These are phyloP conservation scores for Xylaria telfairii DNA, from an alignment of 495 filamentous ascomycete species.

Conservation along the genomic window DNA sequence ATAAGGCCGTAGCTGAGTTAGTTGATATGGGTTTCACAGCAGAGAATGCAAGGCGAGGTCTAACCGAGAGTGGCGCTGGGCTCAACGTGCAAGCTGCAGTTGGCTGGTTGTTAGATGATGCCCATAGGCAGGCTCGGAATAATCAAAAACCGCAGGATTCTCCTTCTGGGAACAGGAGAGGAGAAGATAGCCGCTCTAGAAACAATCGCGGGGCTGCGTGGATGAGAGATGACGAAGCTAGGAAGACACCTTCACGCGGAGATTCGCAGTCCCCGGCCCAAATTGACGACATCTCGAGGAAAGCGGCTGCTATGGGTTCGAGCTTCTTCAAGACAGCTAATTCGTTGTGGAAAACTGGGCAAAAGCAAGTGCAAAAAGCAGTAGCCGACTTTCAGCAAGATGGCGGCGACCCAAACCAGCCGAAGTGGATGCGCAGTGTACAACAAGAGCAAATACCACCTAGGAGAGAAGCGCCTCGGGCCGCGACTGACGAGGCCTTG, in stretches of 20 bases:
- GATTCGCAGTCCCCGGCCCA: constrained; percentile 63
- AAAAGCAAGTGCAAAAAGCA: constrained; percentile 93
- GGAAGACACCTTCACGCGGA: constrained; percentile 53
- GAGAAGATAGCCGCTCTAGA: constrained; percentile 43
- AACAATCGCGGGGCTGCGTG: constrained; percentile 43
- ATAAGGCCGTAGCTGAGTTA: constrained; percentile 84
- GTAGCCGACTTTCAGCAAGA: constrained; percentile 85
- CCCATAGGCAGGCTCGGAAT: constrained; percentile 70
- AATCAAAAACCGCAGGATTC: constrained; percentile 36
- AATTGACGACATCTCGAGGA: constrained; percentile 78
- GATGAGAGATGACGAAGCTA: constrained; percentile 40
- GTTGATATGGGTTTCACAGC: constrained; percentile 94
- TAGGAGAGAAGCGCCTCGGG: constrained; percentile 33
- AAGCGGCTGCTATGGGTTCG: constrained; percentile 80
- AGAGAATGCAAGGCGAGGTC: constrained; percentile 77
- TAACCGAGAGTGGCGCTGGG: constrained; percentile 79
- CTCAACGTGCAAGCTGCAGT: constrained; percentile 87
- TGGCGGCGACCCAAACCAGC: constrained; percentile 75
- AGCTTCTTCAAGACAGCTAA: constrained; percentile 93
- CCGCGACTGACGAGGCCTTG: constrained; percentile 83
- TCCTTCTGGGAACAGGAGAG: constrained; percentile 20
- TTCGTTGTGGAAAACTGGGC: constrained; percentile 89
- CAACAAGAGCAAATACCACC: constrained; percentile 45
- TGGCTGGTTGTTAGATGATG: constrained; percentile 87
- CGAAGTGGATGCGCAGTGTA: constrained; percentile 91